Evolutionary conservation across 1,284 basidiomycete genomes (phyloP).

Genomic region (Cutaneotrichosporon curvatum): DNA sequence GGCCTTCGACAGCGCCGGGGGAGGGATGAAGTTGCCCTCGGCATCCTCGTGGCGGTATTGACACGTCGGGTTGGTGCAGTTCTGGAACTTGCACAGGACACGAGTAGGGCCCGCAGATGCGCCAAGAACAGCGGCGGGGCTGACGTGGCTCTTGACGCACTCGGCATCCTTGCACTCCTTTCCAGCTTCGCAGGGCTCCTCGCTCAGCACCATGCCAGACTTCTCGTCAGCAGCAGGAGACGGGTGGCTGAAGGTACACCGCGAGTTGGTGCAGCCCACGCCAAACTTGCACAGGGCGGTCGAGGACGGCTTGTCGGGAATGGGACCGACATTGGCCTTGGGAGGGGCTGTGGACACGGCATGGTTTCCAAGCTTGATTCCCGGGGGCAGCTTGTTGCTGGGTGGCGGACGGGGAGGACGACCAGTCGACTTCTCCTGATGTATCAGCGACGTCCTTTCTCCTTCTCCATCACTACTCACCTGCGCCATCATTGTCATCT

Average conservation of each 20-base stretch:
- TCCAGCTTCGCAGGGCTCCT: slow-evolving; percentile 71
- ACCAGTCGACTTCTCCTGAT: no score
- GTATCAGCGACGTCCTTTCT: no score
- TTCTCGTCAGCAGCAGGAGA: slow-evolving; percentile 88
- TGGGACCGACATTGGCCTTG: slow-evolving; percentile 25
- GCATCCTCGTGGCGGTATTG: slow-evolving; percentile 46
- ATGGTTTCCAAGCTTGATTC: slow-evolving; percentile 33
- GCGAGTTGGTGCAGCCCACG: slow-evolving; percentile 76
- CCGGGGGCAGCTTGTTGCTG: slow-evolving; percentile 28
- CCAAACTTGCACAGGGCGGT: slow-evolving; percentile 73
- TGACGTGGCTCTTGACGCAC: slow-evolving; percentile 80
- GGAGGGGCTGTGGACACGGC: slow-evolving; percentile 28
- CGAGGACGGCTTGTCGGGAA: slow-evolving; percentile 46
- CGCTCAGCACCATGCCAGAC: slow-evolving; percentile 81
- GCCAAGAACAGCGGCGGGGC: slow-evolving; percentile 64
- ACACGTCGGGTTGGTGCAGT: slow-evolving; percentile 46
- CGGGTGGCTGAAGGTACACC: slow-evolving; percentile 82
- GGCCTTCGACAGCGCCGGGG: slow-evolving; percentile 36
- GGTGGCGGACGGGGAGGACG: slow-evolving; percentile 18
- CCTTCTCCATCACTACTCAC: slow-evolving; percentile 23
- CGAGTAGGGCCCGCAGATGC: slow-evolving; percentile 36
- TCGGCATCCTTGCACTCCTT: slow-evolving; percentile 82
- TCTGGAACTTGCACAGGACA: slow-evolving; percentile 44
- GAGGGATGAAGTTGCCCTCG: slow-evolving; percentile 43
- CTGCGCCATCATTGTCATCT: slow-evolving; percentile 45